A percentile compares a stretch with the other conserved stretches of the same genome.
phyloP scores from a whole-genome alignment of 2,329 filamentous ascomycete species.

The Monosporascus sp. region DNA sequence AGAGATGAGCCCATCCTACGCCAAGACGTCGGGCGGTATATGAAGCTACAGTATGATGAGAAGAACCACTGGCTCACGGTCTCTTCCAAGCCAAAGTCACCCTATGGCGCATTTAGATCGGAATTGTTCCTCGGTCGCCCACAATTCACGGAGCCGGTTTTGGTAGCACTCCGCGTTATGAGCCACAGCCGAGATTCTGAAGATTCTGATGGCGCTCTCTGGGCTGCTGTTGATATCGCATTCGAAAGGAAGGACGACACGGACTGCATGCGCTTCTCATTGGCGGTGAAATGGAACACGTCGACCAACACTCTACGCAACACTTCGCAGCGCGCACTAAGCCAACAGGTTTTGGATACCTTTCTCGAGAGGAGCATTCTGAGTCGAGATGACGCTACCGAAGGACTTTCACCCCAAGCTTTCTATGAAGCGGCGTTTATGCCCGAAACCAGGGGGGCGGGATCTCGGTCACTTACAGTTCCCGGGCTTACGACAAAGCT shows the following conservation, averaged over 20 bases:
- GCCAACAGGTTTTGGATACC: conserved; percentile 30
- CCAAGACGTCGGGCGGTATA: conserved; percentile 9
- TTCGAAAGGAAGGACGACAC: conserved; percentile 22
- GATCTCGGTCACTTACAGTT: conserved; percentile 34
- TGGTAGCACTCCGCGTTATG: conserved; percentile 9
- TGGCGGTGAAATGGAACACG: conserved; percentile 39
- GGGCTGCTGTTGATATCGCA: conserved; percentile 26
- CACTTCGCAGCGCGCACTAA: conserved; percentile 24
- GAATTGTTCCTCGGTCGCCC: conserved; percentile 5
- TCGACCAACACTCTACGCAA: conserved; percentile 30
- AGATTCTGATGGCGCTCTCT: conserved; percentile 23
- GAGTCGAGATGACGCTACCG: conserved; percentile 2
- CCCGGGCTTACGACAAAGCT: conserved; percentile 44
- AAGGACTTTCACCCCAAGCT: conserved; percentile 40
- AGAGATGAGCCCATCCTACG: conserved; percentile 2
- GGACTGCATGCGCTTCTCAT: conserved; percentile 26
- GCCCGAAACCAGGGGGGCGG: conserved; percentile 41
- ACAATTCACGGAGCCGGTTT: conserved; percentile 4
- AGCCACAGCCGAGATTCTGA: conserved; percentile 8
- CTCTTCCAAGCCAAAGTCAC: conserved; percentile 5
- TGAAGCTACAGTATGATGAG: conserved; percentile 10
- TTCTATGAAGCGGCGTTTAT: conserved; percentile 69
- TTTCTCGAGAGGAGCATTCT: conserved; percentile 22
- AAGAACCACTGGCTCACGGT: conserved; percentile 3
- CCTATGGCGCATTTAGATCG: conserved; percentile 7